Evolutionary conservation across 768 basidiomycete genomes (phyloP).

Genomic region (Xerocomus spinulosus): DNA sequence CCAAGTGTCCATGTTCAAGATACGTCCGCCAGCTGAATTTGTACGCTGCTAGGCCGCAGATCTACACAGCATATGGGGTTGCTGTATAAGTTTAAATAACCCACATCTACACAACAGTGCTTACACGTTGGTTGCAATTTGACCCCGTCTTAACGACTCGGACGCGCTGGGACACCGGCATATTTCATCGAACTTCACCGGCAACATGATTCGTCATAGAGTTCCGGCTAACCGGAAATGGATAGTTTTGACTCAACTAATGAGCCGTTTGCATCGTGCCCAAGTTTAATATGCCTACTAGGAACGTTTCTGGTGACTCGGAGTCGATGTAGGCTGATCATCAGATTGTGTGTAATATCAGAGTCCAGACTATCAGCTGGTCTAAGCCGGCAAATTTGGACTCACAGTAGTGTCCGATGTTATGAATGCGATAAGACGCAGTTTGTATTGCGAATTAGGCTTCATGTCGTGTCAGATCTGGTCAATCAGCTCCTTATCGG

Average conservation of each 20-base stretch:
- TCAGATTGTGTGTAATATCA: no score
- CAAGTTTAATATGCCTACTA: no score
- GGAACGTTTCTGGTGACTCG: no score
- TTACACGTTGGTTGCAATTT: neutral
- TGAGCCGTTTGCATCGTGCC: no score
- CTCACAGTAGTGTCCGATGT: no score
- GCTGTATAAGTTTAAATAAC: neutral
- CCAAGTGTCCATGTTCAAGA: constrained; percentile 6
- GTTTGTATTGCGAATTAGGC: neutral
- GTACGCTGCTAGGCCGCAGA: neutral
- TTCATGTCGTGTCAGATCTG: neutral
- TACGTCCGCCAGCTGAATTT: neutral
- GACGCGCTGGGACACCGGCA: neutral
- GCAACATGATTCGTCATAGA: neutral
- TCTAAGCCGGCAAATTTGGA: no score
- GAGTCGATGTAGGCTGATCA: no score
- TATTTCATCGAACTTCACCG: neutral
- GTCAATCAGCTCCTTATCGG: neutral
- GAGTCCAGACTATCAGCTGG: no score
- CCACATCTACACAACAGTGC: neutral
- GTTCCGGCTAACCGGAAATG: neutral
- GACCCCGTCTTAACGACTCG: neutral
- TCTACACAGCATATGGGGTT: neutral
- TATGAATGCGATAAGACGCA: no score
- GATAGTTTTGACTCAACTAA: neutral